Conservation (phyloP, 345 rosid genomes). For the Hibiscus trionum region DNA sequence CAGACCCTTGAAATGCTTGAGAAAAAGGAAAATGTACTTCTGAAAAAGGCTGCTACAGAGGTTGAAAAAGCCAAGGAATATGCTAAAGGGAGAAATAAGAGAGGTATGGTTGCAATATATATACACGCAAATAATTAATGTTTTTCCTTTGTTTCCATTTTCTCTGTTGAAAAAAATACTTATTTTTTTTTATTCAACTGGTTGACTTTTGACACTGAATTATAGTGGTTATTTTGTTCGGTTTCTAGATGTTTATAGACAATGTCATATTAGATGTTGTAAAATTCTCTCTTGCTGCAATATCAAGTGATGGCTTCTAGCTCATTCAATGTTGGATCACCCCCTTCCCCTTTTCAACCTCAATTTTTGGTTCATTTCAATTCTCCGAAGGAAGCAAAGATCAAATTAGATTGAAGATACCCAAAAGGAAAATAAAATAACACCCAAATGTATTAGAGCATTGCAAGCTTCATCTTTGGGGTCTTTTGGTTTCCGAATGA, state of each 20-base stretch:
- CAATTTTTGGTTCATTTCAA: neutral
- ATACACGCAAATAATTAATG: neutral
- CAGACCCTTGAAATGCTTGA: slow-evolving; percentile 92
- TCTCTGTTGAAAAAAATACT: neutral
- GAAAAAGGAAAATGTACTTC: slow-evolving; percentile 77
- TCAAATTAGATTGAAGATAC: neutral
- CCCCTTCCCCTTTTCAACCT: neutral
- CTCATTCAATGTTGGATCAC: neutral
- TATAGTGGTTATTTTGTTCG: neutral
- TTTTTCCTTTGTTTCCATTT: neutral
- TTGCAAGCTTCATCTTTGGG: neutral
- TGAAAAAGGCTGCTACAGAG: slow-evolving; percentile 62
- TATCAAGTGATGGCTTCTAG: neutral
- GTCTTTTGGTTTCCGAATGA: neutral
- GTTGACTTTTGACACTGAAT: neutral
- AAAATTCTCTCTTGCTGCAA: neutral
- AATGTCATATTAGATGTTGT: neutral
- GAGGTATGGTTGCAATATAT: slow-evolving; percentile 32
- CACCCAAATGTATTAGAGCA: neutral
- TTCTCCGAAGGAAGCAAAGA: neutral
- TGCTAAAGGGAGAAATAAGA: slow-evolving; percentile 52
- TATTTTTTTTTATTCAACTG: neutral
- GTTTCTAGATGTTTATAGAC: neutral
- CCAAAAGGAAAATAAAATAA: neutral
- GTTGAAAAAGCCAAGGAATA: slow-evolving; percentile 63